A percentile compares a stretch with the other conserved stretches of the same genome.
phyloP scores from a whole-genome alignment of 2,329 filamentous ascomycete genomes.

The Lasiodiplodia theobromae region DNA sequence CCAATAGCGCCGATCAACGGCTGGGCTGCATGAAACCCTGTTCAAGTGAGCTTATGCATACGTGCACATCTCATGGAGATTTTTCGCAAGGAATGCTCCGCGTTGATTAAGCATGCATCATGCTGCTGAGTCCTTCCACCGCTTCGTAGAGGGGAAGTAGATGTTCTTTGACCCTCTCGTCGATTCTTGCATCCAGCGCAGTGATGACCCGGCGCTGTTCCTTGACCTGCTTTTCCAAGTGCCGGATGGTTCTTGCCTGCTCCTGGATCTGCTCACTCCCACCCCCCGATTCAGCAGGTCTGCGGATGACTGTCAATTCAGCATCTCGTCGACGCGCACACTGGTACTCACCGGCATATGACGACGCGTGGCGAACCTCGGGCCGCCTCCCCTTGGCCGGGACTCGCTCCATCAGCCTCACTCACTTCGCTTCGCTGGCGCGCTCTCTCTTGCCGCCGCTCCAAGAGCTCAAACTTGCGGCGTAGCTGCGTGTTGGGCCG shows the following conservation, averaged over 20 bases:
- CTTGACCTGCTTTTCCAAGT: neutral
- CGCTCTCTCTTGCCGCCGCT: neutral
- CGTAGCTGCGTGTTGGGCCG: neutral
- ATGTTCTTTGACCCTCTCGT: neutral
- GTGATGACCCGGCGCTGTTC: neutral
- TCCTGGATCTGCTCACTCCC: neutral
- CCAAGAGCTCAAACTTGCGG: neutral
- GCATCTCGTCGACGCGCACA: no score
- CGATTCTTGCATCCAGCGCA: neutral
- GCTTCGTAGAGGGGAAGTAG: neutral
- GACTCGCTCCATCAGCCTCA: neutral
- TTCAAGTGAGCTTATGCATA: neutral
- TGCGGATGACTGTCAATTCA: no score
- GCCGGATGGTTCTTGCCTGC: neutral
- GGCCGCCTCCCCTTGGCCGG: neutral
- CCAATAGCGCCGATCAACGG: neutral
- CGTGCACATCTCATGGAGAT: neutral
- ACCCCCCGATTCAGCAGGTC: no score
- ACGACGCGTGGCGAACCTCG: neutral
- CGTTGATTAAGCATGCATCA: no score
- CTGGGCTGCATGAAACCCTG: neutral
- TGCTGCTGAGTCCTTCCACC: neutral
- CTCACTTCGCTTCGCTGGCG: no score
- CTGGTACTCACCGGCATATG: neutral
- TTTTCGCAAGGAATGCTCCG: neutral